Base-by-base conservation (phyloP, 257 asterid genomes). In the Solanum sitiens region DNA sequence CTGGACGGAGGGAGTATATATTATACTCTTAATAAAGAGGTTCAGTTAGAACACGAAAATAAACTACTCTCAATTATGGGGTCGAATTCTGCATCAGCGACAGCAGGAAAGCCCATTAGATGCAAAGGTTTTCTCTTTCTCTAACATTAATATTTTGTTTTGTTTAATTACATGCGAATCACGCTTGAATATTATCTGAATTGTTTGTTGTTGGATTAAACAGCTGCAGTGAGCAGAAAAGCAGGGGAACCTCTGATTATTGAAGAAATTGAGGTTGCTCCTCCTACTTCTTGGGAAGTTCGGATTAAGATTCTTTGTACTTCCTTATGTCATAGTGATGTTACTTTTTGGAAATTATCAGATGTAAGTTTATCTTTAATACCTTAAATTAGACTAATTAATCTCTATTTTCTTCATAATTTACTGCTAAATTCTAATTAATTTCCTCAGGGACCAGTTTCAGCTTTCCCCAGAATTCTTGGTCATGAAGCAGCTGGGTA, bases 401-500 rank as follows among this genome's bases (percentile, higher is more conserved):
- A 37, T n/a, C 35, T 39, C 33, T 20, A 12, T 13, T 15, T 44
- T 86, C 68, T 85, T 50, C 44, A 5, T 47, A 7, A 14, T 21
- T 85, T 40, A 25, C 25, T 70, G 5, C 7, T 44, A 32, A 56
- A 39, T 44, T 56, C 3, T 45, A 39, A 50, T 72, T 47, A 56
- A 72, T 39, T 61, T 87, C 33, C 5, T 20, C 86, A 92, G 94
- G 94, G 88, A 53, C 89, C 89, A 25, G 25, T 6, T 53, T 67
- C 87, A 8, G 83, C 80, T 27, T 89, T 92, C 47, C 93, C 94
- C 82, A 89, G 92, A 59, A 92, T 92, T 33, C 89, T 92, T 3
- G 93, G 93, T 56, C 94, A 92, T 33, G 93, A 92, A 88, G 93
- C 92, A 42, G 90, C 90, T 35, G 94, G 93, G 91, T 92, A 89